Conservation (phyloP, 352 stramenopile genomes). For the Phytophthora sojae region DNA sequence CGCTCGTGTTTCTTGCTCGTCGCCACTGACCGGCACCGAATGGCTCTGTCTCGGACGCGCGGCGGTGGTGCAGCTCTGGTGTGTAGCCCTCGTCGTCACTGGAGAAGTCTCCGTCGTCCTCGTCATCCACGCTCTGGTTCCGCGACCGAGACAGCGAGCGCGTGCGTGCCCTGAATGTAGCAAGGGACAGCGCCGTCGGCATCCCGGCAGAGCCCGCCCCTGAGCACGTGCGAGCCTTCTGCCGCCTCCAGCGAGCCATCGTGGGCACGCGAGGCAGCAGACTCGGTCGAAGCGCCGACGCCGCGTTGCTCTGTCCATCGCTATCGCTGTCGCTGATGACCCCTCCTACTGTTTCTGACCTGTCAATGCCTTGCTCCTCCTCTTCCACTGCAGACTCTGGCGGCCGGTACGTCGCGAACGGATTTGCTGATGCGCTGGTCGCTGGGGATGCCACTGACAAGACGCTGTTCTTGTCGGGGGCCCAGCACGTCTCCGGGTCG, state of each 20-base stretch:
- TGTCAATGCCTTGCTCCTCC: not conserved
- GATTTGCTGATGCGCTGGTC: conserved; percentile 14
- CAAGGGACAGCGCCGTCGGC: conserved; percentile 35
- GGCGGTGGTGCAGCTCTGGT: conserved; percentile 31
- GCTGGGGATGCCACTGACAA: conserved; percentile 20
- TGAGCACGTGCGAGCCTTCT: conserved; percentile 57
- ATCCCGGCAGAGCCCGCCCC: conserved; percentile 36
- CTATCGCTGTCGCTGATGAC: conserved; percentile 25
- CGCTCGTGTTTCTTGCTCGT: conserved; percentile 38
- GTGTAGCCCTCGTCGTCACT: conserved; percentile 66
- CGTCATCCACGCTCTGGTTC: conserved; percentile 28
- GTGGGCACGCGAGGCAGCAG: conserved; percentile 26
- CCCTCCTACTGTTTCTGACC: not conserved
- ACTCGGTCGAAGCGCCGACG: conserved; percentile 23
- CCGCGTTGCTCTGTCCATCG: conserved; percentile 4
- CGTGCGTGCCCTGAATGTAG: conserved; percentile 44
- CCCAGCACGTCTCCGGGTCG: conserved; percentile 34
- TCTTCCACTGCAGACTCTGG: conserved; percentile 7
- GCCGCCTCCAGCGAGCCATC: conserved; percentile 34
- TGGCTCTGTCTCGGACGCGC: conserved; percentile 22
- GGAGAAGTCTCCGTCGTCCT: conserved; percentile 65
- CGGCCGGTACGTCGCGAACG: conserved; percentile 19
- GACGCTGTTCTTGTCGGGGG: conserved; percentile 18
- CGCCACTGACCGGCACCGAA: conserved; percentile 31
- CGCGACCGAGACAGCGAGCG: conserved; percentile 37